A percentile compares a stretch with the other conserved stretches of the same genome.
phyloP scores from a whole-genome alignment of 306 rosid genomes.

The Fragaria vesca region DNA sequence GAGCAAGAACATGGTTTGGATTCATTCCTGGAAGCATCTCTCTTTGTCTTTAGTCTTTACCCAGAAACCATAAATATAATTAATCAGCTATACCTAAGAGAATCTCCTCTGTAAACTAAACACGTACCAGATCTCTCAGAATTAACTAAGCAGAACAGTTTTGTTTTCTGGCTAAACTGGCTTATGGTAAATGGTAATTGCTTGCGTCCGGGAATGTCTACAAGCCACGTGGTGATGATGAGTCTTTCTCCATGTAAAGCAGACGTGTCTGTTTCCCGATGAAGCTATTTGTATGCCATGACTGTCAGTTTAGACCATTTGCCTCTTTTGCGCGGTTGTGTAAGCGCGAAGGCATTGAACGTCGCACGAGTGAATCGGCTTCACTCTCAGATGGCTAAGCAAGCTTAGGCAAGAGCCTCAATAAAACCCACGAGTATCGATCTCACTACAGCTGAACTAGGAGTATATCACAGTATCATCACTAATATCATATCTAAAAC shows the following conservation, averaged over 20 bases:
- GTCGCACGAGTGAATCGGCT: background rate
- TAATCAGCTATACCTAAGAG: background rate
- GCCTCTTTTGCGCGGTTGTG: background rate
- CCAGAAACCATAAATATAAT: background rate
- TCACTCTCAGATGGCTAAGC: background rate
- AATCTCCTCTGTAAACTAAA: slow-evolving; percentile 5
- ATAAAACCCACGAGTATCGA: background rate
- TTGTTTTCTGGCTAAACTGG: background rate
- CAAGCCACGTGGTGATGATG: background rate
- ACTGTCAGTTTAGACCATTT: background rate
- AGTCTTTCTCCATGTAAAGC: background rate
- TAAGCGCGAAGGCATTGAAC: slow-evolving; percentile 2
- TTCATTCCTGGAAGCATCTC: slow-evolving; percentile 23
- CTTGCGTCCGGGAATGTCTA: slow-evolving; percentile 9
- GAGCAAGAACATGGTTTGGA: slow-evolving; percentile 23
- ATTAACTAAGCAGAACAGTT: background rate
- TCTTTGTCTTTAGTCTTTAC: slow-evolving; percentile 19
- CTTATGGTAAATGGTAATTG: background rate
- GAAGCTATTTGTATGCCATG: background rate
- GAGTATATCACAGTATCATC: no score
- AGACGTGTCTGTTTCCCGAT: background rate
- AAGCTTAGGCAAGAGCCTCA: background rate
- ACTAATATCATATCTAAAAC: no score
- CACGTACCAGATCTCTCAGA: background rate
- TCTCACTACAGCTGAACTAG: background rate